Percentiles rank a stretch among this genome's conserved stretches.
Evolutionary conservation across 305 asterid genomes (phyloP).

Genomic region (Solanum hybrid): DNA sequence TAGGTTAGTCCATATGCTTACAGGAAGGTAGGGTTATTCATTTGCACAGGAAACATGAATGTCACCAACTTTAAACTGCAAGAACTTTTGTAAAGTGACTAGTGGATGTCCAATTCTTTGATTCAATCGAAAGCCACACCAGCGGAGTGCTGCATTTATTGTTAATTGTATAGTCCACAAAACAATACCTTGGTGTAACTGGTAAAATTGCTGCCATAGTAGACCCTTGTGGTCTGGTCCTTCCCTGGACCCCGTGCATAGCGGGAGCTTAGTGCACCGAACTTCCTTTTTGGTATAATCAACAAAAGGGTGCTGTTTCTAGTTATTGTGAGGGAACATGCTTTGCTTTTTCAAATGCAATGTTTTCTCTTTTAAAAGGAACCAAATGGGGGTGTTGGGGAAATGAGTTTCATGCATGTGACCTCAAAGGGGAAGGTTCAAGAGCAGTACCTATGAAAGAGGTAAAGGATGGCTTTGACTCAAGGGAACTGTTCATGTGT

Average conservation of each 20-base stretch:
- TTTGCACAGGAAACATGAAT: neutral
- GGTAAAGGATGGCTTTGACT: neutral
- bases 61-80: neutral
- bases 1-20: neutral
- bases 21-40: neutral
- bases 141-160: neutral
- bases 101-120: constrained; percentile 2
- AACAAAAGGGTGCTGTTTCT: neutral
- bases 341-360: neutral
- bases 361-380: neutral
- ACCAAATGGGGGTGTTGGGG: neutral
- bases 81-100: neutral
- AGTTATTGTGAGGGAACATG: neutral
- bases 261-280: neutral
- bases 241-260: neutral
- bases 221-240: neutral
- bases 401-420: neutral
- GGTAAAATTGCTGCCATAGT: neutral
- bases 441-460: neutral
- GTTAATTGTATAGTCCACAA: neutral
- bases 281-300: neutral
- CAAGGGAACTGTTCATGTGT: neutral
- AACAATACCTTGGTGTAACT: neutral
- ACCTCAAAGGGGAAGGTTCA: neutral
- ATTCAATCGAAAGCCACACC: neutral